A percentile compares a stretch with the other conserved stretches of the same genome.
phyloP scores from a whole-genome alignment of 2,329 filamentous ascomycete genomes.

The Ceratocystis destructans region DNA sequence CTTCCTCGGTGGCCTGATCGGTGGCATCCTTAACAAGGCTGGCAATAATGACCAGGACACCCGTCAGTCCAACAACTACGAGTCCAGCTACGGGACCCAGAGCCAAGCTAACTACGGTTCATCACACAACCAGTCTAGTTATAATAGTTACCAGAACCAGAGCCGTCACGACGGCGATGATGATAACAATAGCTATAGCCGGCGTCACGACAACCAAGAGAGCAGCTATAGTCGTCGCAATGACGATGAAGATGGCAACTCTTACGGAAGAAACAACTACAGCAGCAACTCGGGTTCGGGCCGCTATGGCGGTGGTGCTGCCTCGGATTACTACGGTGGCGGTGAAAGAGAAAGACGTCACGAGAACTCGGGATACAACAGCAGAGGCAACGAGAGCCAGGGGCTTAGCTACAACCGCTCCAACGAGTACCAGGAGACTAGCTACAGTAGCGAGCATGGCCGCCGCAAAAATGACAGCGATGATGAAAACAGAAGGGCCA shows the following conservation, averaged over 20 bases:
- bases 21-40: slow-evolving; percentile 42
- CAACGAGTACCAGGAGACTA: slow-evolving; percentile 32
- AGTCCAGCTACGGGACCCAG: slow-evolving; percentile 41
- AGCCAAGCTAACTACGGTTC: slow-evolving; percentile 46
- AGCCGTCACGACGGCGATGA: slow-evolving; percentile 40
- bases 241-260: slow-evolving; percentile 5
- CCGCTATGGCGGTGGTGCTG: slow-evolving; percentile 31
- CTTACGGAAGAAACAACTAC: slow-evolving; percentile 8
- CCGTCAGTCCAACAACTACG: slow-evolving; percentile 46
- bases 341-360: slow-evolving; percentile 31
- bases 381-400: slow-evolving; percentile 36
- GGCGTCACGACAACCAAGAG: slow-evolving; percentile 15
- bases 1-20: slow-evolving; percentile 54
- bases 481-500: slow-evolving; percentile 24
- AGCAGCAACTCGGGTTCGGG: slow-evolving; percentile 24
- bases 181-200: slow-evolving; percentile 2
- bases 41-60: slow-evolving; percentile 29
- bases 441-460: slow-evolving; percentile 48
- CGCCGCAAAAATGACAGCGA: slow-evolving; percentile 43
- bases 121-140: slow-evolving; percentile 45
- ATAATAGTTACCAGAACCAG: slow-evolving; percentile 48
- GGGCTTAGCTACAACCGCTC: slow-evolving; percentile 47
- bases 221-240: slow-evolving; percentile 9
- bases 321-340: slow-evolving; percentile 37
- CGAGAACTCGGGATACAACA: slow-evolving; percentile 26